Evolutionary conservation across 2,329 filamentous ascomycete species (phyloP).

Genomic region (Sporothrix dimorphospora): DNA sequence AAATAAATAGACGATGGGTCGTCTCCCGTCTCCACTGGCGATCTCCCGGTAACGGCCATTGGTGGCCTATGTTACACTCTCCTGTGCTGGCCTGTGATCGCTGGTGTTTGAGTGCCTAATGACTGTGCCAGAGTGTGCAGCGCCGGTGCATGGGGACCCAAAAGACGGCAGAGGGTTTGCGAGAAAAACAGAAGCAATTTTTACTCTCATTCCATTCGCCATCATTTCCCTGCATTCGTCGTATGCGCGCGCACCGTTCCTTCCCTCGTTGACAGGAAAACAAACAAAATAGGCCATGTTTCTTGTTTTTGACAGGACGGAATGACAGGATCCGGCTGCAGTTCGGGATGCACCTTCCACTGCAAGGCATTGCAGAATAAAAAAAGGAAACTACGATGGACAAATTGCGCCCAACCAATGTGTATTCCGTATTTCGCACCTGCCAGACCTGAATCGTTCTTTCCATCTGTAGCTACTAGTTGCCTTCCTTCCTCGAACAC

Average conservation of each 20-base stretch:
- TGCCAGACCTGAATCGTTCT: neutral
- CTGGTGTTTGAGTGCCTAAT: too few relatives aligned
- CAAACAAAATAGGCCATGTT: neutral
- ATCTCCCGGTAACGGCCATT: too few relatives aligned
- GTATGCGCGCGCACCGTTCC: neutral
- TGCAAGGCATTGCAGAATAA: neutral
- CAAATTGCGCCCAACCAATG: neutral
- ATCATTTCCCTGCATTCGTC: neutral
- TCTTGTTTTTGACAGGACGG: neutral
- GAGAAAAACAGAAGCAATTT: neutral
- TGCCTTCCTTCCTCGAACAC: neutral
- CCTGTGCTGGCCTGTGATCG: too few relatives aligned
- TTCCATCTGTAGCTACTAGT: neutral
- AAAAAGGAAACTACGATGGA: neutral
- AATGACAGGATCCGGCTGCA: neutral
- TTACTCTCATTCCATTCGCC: neutral
- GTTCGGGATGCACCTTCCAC: neutral
- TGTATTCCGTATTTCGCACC: neutral
- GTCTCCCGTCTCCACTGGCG: neutral
- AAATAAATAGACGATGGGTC: neutral
- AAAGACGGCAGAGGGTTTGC: too few relatives aligned
- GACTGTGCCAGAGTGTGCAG: too few relatives aligned
- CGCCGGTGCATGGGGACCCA: too few relatives aligned
- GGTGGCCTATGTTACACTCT: too few relatives aligned
- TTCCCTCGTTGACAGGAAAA: neutral